Base-by-base conservation (phyloP, 2,329 filamentous ascomycete genomes). In the Neofusicoccum laricinum region DNA sequence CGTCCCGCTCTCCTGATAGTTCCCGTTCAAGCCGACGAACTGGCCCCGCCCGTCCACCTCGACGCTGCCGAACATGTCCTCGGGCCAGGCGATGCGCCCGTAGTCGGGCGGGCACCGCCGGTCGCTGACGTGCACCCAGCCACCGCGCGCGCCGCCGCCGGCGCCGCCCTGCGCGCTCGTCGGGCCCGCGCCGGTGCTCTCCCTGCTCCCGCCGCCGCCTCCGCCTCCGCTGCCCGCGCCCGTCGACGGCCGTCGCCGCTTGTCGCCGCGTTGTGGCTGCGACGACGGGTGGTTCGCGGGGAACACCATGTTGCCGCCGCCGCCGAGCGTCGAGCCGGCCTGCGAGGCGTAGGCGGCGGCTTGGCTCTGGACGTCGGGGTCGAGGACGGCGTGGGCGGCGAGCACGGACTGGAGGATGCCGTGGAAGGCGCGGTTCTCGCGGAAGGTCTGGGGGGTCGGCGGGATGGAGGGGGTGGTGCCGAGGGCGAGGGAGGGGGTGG, bases 21-120 rank as follows among this genome's bases (percentile, higher is more conserved):
- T 82, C 11, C 86, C 86, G 68, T 80, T 77, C 0, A 77, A 80
- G 49, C 82, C 84, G 17, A 84, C 81, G 72, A 88, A 87, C n/a
- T 78, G 75, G 1, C 86, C 86, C 17, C 80, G 67, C 0, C 79
- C 80, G 74, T 88, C 85, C 4, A 89, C 83, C 73, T 89, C 86
- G 25, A 89, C 71, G 68, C 85, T 88, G 14, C 86, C 86, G 70
- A 89, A 85, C 57, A 89, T 89, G 74, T 89, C 86, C 71, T 89
- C 86, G 0, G 86, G 86, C 82, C 83, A 87, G 59, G 86, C 84
- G 66, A 88, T 87, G n/a, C 86, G 73, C 1, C 86, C 86, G 73
- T 81, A 89, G 66, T 89, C 86, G 2, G 86, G 86, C 40, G 86
- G 85, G 66, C 84, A 82, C 66, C 86, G 77, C 70, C 75, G 73